Evolutionary conservation across 768 basidiomycete genomes (phyloP), one percentile per base, ranked within the genome.

Genomic region (Tricholoma hemisulphureum): DNA sequence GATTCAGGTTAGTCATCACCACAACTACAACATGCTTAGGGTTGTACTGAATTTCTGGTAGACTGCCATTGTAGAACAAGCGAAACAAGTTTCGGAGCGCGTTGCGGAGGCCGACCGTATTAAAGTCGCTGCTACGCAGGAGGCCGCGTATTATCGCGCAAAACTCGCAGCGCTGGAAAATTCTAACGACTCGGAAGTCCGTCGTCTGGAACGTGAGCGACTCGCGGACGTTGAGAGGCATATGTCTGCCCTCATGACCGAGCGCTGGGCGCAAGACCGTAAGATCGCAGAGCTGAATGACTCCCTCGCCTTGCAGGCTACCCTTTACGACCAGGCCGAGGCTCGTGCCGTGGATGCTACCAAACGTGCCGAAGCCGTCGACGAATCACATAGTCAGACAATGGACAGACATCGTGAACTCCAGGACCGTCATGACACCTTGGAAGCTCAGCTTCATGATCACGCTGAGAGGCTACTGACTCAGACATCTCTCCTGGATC

Each of bases 141-240:
- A 99, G 73, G 91, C 95, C 2, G 93, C 95, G 1, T 98, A 90
- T 75, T 97, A 95, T 69, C 92, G 95, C 51, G 92, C 95, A 48
- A 98, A 98, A 74, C 77, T 96, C n/a, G 82, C 86, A 2, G 94
- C 96, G 0, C 73, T 93, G 51, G 97, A 98, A 69, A 74, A 82
- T 1, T 79, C 82, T 43, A 82, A 85, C 16, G 81, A 87, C 9
- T 67, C 74, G 6, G 95, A 96, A 31, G 66, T 85, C 2, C 73
- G 78, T 29, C 86, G 86, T 26, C 68, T 95, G 6, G 95, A 97
- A 62, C 84, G 86, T 10, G 89, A 93, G 51, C 91, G 94, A 34
- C 72, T 87, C 18, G 67, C 77, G 16, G 87, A 91, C 35, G 80
- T 96, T 34, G 95, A 96, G 69, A 79, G 79, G 23, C 85, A 88